Conservation (phyloP, 2,329 filamentous ascomycete species). For the Exophiala phaeomuriformis region DNA sequence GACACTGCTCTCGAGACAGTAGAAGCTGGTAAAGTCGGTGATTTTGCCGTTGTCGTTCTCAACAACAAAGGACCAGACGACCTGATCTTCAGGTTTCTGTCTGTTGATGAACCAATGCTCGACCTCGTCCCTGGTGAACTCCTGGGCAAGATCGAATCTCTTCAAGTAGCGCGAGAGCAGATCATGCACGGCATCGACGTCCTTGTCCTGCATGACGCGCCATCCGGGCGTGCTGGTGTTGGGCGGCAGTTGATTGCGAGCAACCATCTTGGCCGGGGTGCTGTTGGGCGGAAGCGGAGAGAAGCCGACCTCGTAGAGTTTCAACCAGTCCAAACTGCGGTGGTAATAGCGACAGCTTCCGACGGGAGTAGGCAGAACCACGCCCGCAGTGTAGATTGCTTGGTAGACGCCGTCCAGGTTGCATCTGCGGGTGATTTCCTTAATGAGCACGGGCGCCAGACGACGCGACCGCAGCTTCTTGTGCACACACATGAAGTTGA, state of each 20-base stretch:
- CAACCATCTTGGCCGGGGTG: constrained; percentile 76
- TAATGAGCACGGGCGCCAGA: constrained; percentile 88
- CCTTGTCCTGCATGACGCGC: constrained; percentile 69
- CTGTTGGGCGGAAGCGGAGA: constrained; percentile 76
- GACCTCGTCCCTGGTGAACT: constrained; percentile 72
- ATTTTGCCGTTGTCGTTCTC: constrained; percentile 67
- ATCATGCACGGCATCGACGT: constrained; percentile 66
- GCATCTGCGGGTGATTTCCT: constrained; percentile 90
- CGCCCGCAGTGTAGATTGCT: constrained; percentile 89
- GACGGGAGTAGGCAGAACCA: constrained; percentile 82
- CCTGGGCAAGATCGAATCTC: constrained; percentile 76
- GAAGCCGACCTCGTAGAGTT: constrained; percentile 91
- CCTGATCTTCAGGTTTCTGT: constrained; percentile 52
- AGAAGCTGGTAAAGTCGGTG: constrained; percentile 96
- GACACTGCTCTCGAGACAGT: constrained; percentile 85
- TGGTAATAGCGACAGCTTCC: constrained; percentile 95
- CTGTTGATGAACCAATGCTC: constrained; percentile 81
- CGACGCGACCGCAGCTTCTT: constrained; percentile 95
- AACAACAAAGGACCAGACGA: constrained; percentile 90
- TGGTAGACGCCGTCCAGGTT: constrained; percentile 84
- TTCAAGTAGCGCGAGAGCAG: constrained; percentile 70
- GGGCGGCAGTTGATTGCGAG: constrained; percentile 76
- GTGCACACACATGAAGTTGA: constrained; percentile 97
- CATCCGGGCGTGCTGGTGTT: constrained; percentile 66
- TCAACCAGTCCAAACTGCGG: constrained; percentile 88